Base-by-base conservation (phyloP, 257 asterid species). In the Solanum paucissectum region DNA sequence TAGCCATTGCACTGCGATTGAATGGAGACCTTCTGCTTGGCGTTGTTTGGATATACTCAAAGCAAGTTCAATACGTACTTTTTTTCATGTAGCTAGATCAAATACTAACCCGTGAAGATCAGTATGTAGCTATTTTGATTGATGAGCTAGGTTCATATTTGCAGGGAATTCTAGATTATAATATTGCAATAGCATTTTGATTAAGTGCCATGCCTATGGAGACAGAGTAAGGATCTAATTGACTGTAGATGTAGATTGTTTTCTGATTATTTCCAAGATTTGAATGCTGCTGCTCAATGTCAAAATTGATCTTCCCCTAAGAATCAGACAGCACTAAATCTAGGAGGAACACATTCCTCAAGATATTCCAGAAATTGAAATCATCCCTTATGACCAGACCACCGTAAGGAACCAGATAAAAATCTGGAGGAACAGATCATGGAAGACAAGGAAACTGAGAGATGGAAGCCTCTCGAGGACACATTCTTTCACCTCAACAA, bases 1-100 rank as follows among this genome's bases (percentile, higher is more conserved):
- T 93, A 87, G 97, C 98, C 7, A 94, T 33, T 33, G 99, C 99
- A 0, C 89, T 96, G 90, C 95, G 99, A 90, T 6, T 7, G 42
- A 6, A 7, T 38, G 42, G 42, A 7, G 10, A 38, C 42, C 11
- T 38, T 38, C 42, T 38, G 10, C 11, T 38, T 38, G 42, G 42
- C 8, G 42, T 7, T 88, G 98, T 94, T 77, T 91, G 98, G 44
- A 94, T 96, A 89, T 95, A 93, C 89, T 93, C 98, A 11, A 96
- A 96, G 89, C 93, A 96, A 90, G 95, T 96, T 13, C 96, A 96
- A 66, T 96, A 96, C 88, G 32, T 29, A 29, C 32, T 91, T 97
- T 71, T 87, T 89, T 46, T 89, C 38, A 62, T 85, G 84, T 95
- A 95, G 12, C 3, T 40, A 40, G 99, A 97, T 75, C 98, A 94